Percentiles rank a stretch among this genome's conserved stretches.
Evolutionary conservation across 352 stramenopile species (phyloP).

Genomic region (Pythium brassicae): DNA sequence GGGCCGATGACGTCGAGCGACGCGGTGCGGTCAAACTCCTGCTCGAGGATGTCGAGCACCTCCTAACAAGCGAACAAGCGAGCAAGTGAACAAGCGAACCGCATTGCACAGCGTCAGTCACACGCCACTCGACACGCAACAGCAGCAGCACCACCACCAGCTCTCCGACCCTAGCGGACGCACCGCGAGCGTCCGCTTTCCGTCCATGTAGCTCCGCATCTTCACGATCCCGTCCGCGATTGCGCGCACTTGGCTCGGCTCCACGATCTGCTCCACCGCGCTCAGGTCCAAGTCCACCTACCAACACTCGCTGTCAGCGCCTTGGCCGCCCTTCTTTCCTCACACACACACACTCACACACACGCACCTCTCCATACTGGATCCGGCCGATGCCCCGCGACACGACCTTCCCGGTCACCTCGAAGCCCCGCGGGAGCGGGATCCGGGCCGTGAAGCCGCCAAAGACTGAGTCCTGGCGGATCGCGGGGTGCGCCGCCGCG

Average conservation of each 20-base stretch:
- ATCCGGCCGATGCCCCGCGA: slow-evolving; percentile 69
- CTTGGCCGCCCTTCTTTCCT: background rate
- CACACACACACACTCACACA: background rate
- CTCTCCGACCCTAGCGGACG: background rate
- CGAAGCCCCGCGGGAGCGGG: slow-evolving; percentile 44
- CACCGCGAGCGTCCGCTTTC: slow-evolving; percentile 48
- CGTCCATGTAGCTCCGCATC: slow-evolving; percentile 51
- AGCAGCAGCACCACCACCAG: background rate
- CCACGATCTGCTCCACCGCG: slow-evolving; percentile 87
- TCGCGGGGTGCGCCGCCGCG: slow-evolving; percentile 52
- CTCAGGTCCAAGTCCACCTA: slow-evolving; percentile 81
- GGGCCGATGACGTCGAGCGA: slow-evolving; percentile 60
- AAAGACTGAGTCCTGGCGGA: slow-evolving; percentile 49
- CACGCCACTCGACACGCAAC: too few species aligned
- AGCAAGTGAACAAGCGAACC: background rate
- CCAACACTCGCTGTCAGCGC: background rate
- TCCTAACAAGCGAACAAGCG: slow-evolving; percentile 20
- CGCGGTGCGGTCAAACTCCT: slow-evolving; percentile 50
- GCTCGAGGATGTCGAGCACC: slow-evolving; percentile 60
- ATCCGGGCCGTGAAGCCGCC: slow-evolving; percentile 48
- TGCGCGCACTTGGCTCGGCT: slow-evolving; percentile 80
- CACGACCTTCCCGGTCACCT: slow-evolving; percentile 74
- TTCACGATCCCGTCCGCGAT: slow-evolving; percentile 74
- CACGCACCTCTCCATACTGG: slow-evolving; percentile 78
- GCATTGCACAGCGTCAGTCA: background rate